A percentile compares a stretch with the other conserved stretches of the same genome.
These are phyloP conservation scores for Colletotrichum sp. DNA, from an alignment of 2,329 filamentous ascomycete genomes.

Conservation along the genomic window DNA sequence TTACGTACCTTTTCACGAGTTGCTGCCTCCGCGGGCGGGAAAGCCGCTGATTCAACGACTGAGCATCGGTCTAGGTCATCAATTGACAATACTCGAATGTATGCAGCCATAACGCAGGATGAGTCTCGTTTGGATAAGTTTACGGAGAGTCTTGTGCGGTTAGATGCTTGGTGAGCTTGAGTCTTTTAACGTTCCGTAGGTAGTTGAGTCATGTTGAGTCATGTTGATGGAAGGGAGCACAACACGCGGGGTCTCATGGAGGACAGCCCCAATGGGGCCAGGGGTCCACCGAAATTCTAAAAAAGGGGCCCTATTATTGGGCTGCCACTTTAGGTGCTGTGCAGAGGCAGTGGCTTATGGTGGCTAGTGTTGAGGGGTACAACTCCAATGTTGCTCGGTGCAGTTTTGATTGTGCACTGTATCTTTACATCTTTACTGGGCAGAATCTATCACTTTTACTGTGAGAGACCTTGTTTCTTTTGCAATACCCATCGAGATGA, in stretches of 20 bases:
- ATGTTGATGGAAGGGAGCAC: background rate
- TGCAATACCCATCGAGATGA: background rate
- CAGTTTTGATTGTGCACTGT: background rate
- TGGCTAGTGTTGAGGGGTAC: background rate
- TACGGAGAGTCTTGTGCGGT: background rate
- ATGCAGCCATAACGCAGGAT: constrained; percentile 22
- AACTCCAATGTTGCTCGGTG: background rate
- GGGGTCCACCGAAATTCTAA: background rate
- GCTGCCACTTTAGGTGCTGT: background rate
- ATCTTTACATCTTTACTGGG: background rate
- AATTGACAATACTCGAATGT: constrained; percentile 27
- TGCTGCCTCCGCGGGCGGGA: constrained; percentile 32
- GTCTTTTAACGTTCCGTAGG: background rate
- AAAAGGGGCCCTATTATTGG: background rate
- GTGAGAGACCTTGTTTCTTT: background rate
- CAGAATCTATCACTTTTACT: background rate
- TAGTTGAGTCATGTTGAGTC: background rate
- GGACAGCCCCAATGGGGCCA: background rate
- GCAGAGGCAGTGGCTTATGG: background rate
- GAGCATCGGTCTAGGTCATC: constrained; percentile 28
- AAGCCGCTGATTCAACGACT: constrained; percentile 30
- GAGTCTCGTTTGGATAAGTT: background rate
- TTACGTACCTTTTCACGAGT: constrained; percentile 29
- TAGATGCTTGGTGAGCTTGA: background rate
- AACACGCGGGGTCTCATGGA: background rate